A percentile compares a stretch with the other conserved stretches of the same genome.
Conservation (phyloP, 345 rosid genomes). For the Sisymbrium altissimum region DNA sequence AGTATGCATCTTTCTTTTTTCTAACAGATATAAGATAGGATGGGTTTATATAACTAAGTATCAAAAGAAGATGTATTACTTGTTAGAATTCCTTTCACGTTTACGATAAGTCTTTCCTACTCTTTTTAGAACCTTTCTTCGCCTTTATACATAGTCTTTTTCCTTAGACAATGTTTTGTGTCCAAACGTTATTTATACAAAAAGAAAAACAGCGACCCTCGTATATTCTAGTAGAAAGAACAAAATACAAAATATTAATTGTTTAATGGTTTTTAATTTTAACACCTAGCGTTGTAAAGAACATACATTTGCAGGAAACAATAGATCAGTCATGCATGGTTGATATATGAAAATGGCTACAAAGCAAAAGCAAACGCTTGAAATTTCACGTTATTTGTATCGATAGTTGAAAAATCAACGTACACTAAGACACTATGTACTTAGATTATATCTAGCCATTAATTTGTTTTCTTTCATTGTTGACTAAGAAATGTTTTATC, state of each 20-base stretch:
- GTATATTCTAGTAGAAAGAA: not conserved
- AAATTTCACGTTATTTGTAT: not conserved
- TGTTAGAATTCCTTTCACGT: constrained; percentile 28
- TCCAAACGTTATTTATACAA: constrained; percentile 10
- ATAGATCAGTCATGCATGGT: not conserved
- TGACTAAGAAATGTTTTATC: not conserved
- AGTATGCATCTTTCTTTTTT: not conserved
- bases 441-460: not conserved
- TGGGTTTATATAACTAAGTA: not conserved
- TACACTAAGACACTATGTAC: not conserved
- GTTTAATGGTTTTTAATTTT: not conserved
- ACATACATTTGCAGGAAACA: not conserved
- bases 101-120: constrained; percentile 28
- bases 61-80: constrained; percentile 25
- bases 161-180: not conserved
- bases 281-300: not conserved
- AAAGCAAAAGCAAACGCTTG: not conserved
- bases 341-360: not conserved
- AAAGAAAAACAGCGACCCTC: constrained; percentile 17
- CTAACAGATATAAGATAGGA: not conserved
- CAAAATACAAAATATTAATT: not conserved
- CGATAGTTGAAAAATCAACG: not conserved
- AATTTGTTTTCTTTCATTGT: not conserved
- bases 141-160: constrained; percentile 2
- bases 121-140: not conserved